Evolutionary conservation across 2,329 filamentous ascomycete species (phyloP).

Genomic region (Fusarium anguioides): DNA sequence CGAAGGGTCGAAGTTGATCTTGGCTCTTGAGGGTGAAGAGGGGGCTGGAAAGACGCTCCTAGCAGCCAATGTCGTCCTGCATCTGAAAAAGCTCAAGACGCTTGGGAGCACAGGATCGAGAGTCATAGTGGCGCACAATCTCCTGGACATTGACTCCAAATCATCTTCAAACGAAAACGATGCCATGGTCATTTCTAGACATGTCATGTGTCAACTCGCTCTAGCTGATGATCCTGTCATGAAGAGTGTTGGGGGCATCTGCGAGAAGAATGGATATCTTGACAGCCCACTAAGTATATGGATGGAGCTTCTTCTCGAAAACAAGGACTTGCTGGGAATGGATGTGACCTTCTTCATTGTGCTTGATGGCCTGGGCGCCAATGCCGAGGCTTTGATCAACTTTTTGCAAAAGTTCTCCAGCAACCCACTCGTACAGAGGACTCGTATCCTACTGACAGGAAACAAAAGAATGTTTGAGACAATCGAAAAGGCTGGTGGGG

Average conservation of each 20-base stretch:
- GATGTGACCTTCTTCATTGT: neutral
- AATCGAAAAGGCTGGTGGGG: neutral
- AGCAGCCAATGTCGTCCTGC: neutral
- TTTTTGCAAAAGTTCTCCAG: neutral
- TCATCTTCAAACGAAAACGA: neutral
- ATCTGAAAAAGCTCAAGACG: neutral
- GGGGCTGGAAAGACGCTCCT: neutral
- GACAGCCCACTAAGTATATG: neutral
- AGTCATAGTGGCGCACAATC: neutral
- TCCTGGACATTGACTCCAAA: neutral
- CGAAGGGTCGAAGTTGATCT: neutral
- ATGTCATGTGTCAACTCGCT: neutral
- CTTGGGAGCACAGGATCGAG: neutral
- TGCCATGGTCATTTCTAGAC: neutral
- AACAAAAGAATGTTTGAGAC: neutral
- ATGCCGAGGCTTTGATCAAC: neutral
- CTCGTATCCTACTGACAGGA: neutral
- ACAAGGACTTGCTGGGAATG: neutral
- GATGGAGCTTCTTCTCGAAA: neutral
- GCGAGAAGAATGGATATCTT: neutral
- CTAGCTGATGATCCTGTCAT: neutral
- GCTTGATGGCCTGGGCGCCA: neutral
- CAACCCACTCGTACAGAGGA: neutral
- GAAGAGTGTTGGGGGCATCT: neutral
- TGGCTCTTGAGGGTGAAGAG: neutral